Conservation (phyloP, 2,329 filamentous ascomycete genomes). For the Didymosphaeria variabile region DNA sequence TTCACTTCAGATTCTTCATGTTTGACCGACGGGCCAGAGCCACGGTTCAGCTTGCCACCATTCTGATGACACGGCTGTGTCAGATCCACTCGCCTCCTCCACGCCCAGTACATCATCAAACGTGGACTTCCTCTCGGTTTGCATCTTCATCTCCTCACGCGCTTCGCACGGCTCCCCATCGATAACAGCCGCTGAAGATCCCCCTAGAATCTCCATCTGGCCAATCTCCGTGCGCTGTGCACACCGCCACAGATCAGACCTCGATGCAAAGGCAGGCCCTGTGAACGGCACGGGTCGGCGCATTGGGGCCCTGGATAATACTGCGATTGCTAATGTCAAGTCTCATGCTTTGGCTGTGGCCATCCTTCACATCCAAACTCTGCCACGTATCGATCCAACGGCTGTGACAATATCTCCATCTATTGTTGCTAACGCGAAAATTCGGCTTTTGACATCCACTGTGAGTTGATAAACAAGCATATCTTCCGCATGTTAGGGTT, state of each 20-base stretch:
- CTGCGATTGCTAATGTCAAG: slow-evolving; percentile 9
- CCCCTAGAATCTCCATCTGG: slow-evolving; percentile 18
- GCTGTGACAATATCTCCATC: background rate
- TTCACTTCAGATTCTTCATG: slow-evolving; percentile 6
- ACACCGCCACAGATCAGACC: slow-evolving; percentile 27
- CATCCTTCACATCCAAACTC: background rate
- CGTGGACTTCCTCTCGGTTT: background rate
- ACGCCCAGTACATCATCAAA: slow-evolving; percentile 10
- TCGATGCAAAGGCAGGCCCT: slow-evolving; percentile 14
- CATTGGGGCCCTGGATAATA: slow-evolving; percentile 4
- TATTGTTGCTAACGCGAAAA: background rate
- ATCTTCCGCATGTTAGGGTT: background rate
- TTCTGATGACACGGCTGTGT: slow-evolving; percentile 23
- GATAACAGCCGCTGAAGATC: slow-evolving; percentile 28
- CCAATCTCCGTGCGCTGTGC: slow-evolving; percentile 26
- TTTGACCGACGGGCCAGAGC: slow-evolving; percentile 17
- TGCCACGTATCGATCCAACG: slow-evolving; percentile 9
- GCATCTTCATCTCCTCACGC: slow-evolving; percentile 16
- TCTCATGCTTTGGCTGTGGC: slow-evolving; percentile 16
- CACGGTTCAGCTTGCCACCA: slow-evolving; percentile 26
- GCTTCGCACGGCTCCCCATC: slow-evolving; percentile 19
- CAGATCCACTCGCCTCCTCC: slow-evolving; percentile 32
- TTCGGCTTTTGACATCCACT: background rate
- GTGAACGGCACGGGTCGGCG: slow-evolving; percentile 17
- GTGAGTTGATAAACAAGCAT: background rate